These are phyloP conservation scores for Panaeolus cyanescens DNA, from an alignment of 768 basidiomycete species.

Conservation along the genomic window DNA sequence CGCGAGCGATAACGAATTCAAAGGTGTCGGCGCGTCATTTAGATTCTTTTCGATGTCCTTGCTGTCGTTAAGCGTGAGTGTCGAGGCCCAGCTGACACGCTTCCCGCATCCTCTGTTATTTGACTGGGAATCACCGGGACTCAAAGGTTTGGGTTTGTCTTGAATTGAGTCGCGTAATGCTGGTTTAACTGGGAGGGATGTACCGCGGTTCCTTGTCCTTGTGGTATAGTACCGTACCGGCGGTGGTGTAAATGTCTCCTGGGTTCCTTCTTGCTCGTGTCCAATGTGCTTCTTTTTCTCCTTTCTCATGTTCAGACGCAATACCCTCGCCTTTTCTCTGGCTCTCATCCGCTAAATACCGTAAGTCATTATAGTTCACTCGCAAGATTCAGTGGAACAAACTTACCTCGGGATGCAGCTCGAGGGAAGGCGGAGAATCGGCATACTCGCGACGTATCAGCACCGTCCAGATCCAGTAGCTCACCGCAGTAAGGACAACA, in stretches of 20 bases:
- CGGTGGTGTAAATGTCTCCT: constrained; percentile 14
- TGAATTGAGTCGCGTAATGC: constrained; percentile 6
- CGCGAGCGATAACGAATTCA: background rate
- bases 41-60: constrained; percentile 17
- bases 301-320: constrained; percentile 17
- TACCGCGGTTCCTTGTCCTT: constrained; percentile 5
- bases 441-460: constrained; percentile 23
- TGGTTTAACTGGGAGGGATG: constrained; percentile 10
- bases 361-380: background rate
- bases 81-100: constrained; percentile 32
- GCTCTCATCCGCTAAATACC: constrained; percentile 20
- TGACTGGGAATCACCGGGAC: constrained; percentile 14
- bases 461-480: constrained; percentile 28
- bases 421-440: constrained; percentile 27
- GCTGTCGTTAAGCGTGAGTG: constrained; percentile 21
- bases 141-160: constrained; percentile 10
- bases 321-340: constrained; percentile 20
- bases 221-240: constrained; percentile 14
- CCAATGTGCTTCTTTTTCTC: constrained; percentile 12
- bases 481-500: constrained; percentile 19
- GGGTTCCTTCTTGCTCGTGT: constrained; percentile 12
- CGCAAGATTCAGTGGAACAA: background rate
- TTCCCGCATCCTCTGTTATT: constrained; percentile 15
- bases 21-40: constrained; percentile 8
- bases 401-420: constrained; percentile 27